Base-by-base conservation (phyloP, 805 yeast genomes). In the Hanseniaspora taiwanica region DNA sequence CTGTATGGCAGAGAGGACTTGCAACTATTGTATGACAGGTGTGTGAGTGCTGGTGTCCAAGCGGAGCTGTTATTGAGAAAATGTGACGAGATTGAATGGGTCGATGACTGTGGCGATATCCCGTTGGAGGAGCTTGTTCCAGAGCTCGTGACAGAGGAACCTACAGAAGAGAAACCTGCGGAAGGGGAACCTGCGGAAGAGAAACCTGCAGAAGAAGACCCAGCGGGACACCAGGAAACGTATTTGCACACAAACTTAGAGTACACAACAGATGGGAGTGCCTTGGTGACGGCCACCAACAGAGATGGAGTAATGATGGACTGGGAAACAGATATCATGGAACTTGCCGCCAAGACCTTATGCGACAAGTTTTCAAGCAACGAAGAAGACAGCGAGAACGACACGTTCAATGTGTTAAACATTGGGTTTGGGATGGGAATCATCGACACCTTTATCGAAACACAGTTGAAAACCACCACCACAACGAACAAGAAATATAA, bases 381-480 rank as follows among this genome's bases (percentile, higher is more conserved):
- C 8, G 45, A 55, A 17, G 51, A 51, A 7, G 65, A 61, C 17
- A 58, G 54, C 1, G 56, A 55, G 1, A 64, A 66, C 27, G 55
- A 65, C 8, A 68, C 64, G 32, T 49, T 67, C 17, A 70, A 64
- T 31, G 75, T 89, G 2, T 63, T 89, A 27, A 87, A 87, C 52
- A 82, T 87, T 31, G 97, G 97, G 0, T 87, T 89, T 56, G 97
- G 97, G 2, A 84, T 87, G 96, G 97, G 97, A 2, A 89, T 87
- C 40, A 86, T 87, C 40, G 97, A 87, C 56, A 63, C 74, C 1
- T 74, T 78, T 70, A 81, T 87, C 44, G 81, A 81, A 53, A 59
- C 59, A 2, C 27, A 29, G 21, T 33, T 37, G 9, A 51, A 47
- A 25, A 56, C 55, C 12, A 39, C 54, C n/a, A 49, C 46, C 14